Evolutionary conservation across 371 early-diverging fungal genomes (phyloP).

Genomic region (Coelomomyces lativittatus): DNA sequence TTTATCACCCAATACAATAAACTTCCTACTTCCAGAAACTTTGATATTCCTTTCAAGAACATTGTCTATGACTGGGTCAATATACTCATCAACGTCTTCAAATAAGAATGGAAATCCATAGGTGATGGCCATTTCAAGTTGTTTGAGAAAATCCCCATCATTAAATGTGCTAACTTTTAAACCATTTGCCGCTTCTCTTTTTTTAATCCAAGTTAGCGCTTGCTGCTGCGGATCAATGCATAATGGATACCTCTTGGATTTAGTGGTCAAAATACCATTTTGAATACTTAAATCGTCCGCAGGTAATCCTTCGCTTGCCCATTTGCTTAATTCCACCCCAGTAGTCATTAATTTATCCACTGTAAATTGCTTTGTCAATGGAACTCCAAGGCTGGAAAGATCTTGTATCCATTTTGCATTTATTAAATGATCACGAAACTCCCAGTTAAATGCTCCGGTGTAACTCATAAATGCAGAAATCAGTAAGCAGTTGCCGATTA

Average conservation of each 20-base stretch:
- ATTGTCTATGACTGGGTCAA: slow-evolving; percentile 44
- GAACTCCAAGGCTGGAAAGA: slow-evolving; percentile 10
- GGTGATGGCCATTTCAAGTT: slow-evolving; percentile 41
- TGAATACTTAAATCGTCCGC: slow-evolving; percentile 40
- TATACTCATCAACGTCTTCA: slow-evolving; percentile 46
- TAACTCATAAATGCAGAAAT: slow-evolving; percentile 36
- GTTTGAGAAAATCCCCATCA: slow-evolving; percentile 41
- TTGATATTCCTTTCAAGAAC: slow-evolving; percentile 39
- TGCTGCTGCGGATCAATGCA: slow-evolving; percentile 47
- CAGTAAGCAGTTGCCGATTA: slow-evolving; percentile 35
- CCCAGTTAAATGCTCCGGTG: slow-evolving; percentile 47
- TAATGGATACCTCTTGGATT: slow-evolving; percentile 35
- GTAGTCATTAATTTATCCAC: slow-evolving; percentile 28
- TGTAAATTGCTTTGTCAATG: slow-evolving; percentile 16
- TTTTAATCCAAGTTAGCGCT: slow-evolving; percentile 36
- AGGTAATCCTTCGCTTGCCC: slow-evolving; percentile 39
- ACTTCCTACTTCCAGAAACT: slow-evolving; percentile 14
- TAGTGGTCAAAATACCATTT: slow-evolving; percentile 39
- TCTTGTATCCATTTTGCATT: slow-evolving; percentile 28
- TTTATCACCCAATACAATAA: slow-evolving; percentile 41
- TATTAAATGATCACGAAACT: slow-evolving; percentile 29
- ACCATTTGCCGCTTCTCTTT: slow-evolving; percentile 24
- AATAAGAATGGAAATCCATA: slow-evolving; percentile 45
- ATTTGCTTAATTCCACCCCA: slow-evolving; percentile 32
- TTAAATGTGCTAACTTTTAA: slow-evolving; percentile 33